Evolutionary conservation across 2,329 filamentous ascomycete species (phyloP), one percentile per base, ranked within the genome.

Genomic region (Macrophomina tecta): DNA sequence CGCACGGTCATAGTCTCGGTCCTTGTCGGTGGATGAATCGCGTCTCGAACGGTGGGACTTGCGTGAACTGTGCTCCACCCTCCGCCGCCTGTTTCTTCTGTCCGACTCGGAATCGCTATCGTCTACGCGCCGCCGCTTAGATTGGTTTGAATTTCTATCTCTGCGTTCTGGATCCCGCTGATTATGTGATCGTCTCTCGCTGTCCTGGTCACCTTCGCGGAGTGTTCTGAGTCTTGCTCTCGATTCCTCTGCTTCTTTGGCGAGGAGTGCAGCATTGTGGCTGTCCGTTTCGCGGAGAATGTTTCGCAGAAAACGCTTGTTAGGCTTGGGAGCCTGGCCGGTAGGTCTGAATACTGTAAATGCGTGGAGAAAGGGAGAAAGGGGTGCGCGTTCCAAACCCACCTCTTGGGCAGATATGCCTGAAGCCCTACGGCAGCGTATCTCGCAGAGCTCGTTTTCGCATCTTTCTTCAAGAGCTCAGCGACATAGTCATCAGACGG

Each of bases 261-360:
- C 92, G 18, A 93, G 87, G 36, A 98, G 83, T 0, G 92, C 91
- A 30, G 91, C 89, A 84, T 99, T 99, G 80, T 99, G 94, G 64
- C 80, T 90, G 72, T 96, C 91, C 8, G 93, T 96, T 71, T 95
- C 91, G 69, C 90, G 91, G 69, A 99, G 92, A 66, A 98, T 91
- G 73, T 95, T 91, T 67, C 89, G 89, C 49, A 99, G 82, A 76
- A 98, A 98, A 40, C 91, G 87, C 0, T 92, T 97, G 74, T 99
- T 98, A 3, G 94, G 94, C 76, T 94, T 97, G 0, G 92, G 92
- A 69, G 85, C 87, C 63, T 89, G 87, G 71, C 86, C 86, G 53
- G 86, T 80, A 67, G 89, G 87, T 73, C 87, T 93, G 78, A 14
- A 23, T 23, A 23, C 28, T 3, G 2, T 16, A 23, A 30, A 64